Evolutionary conservation across 148 eudicot species (phyloP), one percentile per base, ranked within the genome.

Genomic region (Fallopia convolvulus): DNA sequence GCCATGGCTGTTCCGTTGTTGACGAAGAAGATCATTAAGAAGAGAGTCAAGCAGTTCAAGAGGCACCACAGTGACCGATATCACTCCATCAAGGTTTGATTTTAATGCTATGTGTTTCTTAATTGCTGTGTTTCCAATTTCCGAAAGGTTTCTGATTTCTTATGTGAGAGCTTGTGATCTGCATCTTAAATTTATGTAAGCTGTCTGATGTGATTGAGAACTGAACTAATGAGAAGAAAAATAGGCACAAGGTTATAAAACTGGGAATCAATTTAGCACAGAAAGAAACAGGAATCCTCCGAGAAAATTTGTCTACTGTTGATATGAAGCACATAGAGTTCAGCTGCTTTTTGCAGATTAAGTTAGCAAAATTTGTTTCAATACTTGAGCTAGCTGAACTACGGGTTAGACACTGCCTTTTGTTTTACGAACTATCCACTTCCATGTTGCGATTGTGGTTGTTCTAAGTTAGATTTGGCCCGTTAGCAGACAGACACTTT

Each of bases 41-140:
- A 91, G 86, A 80, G 96, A 23, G 89, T 86, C 32, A 89, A 88
- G 89, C 80, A 85, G 77, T 91, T 91, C 80, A 89, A 89, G 91
- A 85, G 96, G 77, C 85, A 88, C 9, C 89, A 86, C 36, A 75
- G 83, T 74, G 92, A 91, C 70, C 86, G 92, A 11, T 80, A 78
- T 65, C 80, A 87, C 79, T 83, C 82, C 11, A 88, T 91, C 78
- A 89, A 89, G 92, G 96, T 91, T 63, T 68, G 21, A 0, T 68
- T 30, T 65, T 5, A 12, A 12, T 13, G 70, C 70, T 21, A n/a
- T 20, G 32, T 0, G 5, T 9, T 61, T 26, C 10, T 58, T 21
- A 58, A 58, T 58, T 5, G 13, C 2, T 58, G 18, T 23, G 65
- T 58, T 58, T 58, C 23, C 60, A 1, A 0, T 56, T 6, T 7